Evolutionary conservation across 441 rosid species (phyloP).

Genomic region (Capsella rubella): DNA sequence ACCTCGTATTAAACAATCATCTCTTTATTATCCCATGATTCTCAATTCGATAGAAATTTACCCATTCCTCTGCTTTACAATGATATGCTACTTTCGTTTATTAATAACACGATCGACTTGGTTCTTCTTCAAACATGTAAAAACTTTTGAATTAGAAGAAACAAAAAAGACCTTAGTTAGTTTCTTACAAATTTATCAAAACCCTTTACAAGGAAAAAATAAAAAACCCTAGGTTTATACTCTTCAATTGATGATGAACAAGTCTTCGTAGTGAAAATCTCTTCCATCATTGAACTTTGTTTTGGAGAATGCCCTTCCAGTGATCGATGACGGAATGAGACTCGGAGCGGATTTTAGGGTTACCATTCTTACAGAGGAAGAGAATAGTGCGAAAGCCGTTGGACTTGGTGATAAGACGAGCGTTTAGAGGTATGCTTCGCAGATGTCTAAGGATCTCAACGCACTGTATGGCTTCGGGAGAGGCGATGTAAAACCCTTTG

Average conservation of each 20-base stretch:
- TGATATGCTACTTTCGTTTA: neutral
- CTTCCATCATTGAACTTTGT: neutral
- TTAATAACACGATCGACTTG: constrained; percentile 1
- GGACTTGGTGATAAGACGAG: constrained; percentile 13
- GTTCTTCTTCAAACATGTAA: neutral
- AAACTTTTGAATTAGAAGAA: neutral
- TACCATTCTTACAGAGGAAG: constrained; percentile 19
- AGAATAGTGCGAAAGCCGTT: neutral
- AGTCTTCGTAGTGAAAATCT: neutral
- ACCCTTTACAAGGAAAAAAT: neutral
- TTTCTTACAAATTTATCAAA: constrained; percentile 3
- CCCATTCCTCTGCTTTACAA: neutral
- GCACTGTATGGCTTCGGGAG: constrained; percentile 33
- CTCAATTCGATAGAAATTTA: neutral
- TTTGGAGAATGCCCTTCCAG: constrained; percentile 9
- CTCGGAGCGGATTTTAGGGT: constrained; percentile 41
- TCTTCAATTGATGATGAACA: neutral
- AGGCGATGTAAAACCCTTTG: constrained; percentile 34
- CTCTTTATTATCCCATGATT: constrained; percentile 7
- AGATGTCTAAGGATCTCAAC: constrained; percentile 24
- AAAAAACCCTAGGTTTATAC: constrained; percentile 2
- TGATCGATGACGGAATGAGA: constrained; percentile 24
- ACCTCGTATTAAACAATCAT: neutral
- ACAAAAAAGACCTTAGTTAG: neutral
- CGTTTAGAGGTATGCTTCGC: constrained; percentile 22